Evolutionary conservation across 225 moss, liverwort and hornwort genomes (phyloP).

Genomic region (Bryum argenteum): DNA sequence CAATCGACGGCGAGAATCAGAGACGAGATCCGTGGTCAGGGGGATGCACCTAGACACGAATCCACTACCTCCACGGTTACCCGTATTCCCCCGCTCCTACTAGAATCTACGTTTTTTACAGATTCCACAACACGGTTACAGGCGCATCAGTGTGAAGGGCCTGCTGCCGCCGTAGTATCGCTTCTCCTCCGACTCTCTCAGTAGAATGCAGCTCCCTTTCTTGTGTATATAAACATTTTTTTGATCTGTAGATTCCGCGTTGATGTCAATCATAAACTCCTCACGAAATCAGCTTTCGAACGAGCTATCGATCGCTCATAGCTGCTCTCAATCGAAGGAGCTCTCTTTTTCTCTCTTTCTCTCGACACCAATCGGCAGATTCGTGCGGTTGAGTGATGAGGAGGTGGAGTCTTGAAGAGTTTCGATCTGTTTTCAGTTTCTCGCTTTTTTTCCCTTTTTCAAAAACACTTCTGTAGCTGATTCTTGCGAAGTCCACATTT

Average conservation of each 20-base stretch:
- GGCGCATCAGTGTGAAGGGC: neutral
- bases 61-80: neutral
- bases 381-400: conserved; percentile 31
- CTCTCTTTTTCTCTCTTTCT: neutral
- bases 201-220: conserved; percentile 13
- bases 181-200: neutral
- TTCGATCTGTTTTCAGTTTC: conserved; percentile 15
- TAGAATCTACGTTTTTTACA: accelerated
- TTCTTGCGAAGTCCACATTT: neutral
- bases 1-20: conserved; percentile 3
- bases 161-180: neutral
- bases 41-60: conserved; percentile 42
- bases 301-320: neutral
- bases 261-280: neutral
- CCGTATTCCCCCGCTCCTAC: neutral
- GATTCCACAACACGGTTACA: neutral
- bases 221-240: neutral
- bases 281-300: neutral
- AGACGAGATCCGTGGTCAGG: neutral
- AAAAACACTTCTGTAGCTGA: neutral
- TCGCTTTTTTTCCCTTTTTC: neutral
- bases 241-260: neutral
- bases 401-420: conserved; percentile 36
- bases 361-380: conserved; percentile 27
- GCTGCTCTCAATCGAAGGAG: conserved; percentile 20